phyloP scores from a whole-genome alignment of 140 eudicot species.

The Ambrosia hybrid region DNA sequence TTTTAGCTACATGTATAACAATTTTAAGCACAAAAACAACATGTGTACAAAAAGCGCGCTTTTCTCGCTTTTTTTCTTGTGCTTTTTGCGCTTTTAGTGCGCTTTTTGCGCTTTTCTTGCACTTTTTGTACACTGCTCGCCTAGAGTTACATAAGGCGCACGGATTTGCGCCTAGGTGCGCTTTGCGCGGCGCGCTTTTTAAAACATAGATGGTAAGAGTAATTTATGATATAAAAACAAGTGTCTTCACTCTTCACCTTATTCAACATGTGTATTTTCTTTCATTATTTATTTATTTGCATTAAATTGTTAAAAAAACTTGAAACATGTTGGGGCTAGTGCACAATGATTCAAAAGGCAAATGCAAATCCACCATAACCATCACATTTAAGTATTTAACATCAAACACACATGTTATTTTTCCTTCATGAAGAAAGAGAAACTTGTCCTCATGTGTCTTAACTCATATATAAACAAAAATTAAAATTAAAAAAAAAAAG shows the following conservation, averaged over 20 bases:
- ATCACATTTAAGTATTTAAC: conserved; percentile 9
- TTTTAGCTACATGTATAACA: too few species aligned
- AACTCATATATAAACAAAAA: conserved; percentile 1
- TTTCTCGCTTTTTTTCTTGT: too few species aligned
- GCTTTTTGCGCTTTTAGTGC: too few species aligned
- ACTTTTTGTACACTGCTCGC: too few species aligned
- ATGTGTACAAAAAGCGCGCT: too few species aligned
- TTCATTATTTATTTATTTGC: not conserved
- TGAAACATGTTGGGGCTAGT: not conserved
- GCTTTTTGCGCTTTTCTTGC: too few species aligned
- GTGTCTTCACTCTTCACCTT: not conserved
- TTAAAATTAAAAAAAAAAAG: not conserved
- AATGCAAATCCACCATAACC: not conserved
- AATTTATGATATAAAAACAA: not conserved
- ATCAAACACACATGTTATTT: not conserved
- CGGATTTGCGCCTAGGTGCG: too few species aligned
- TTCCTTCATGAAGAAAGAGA: conserved; percentile 10
- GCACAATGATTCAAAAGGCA: conserved; percentile 1
- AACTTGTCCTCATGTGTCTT: conserved; percentile 15
- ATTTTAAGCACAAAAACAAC: too few species aligned
- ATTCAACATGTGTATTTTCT: not conserved
- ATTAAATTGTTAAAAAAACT: not conserved
- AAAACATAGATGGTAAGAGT: too few species aligned
- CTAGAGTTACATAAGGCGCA: too few species aligned
- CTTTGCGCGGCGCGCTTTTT: too few species aligned